Conservation (phyloP, 192 early-diverging fungal species). For the Coemansia sp. region DNA sequence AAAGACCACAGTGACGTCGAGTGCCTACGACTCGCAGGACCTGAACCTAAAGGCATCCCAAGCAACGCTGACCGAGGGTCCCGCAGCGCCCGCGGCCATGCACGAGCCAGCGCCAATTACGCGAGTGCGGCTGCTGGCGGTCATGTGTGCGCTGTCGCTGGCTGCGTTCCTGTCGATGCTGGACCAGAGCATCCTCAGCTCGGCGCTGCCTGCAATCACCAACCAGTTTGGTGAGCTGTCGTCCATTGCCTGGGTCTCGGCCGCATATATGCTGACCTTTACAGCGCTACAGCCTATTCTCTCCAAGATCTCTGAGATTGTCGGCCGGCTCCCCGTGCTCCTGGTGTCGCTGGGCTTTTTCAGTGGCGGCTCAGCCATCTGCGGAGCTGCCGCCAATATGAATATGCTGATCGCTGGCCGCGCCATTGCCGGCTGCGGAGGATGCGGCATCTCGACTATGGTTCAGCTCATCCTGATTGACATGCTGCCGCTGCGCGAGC, state of each 20-base stretch:
- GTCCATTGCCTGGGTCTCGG: slow-evolving; percentile 72
- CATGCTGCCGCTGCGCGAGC: slow-evolving; percentile 55
- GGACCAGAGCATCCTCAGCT: slow-evolving; percentile 68
- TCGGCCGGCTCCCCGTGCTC: slow-evolving; percentile 62
- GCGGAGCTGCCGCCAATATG: slow-evolving; percentile 57
- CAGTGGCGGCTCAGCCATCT: slow-evolving; percentile 51
- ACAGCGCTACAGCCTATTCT: slow-evolving; percentile 74
- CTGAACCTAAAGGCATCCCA: slow-evolving; percentile 15
- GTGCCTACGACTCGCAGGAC: neutral
- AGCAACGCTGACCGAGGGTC: slow-evolving; percentile 22
- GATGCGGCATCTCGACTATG: slow-evolving; percentile 61
- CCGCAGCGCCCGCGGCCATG: neutral
- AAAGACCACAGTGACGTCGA: neutral
- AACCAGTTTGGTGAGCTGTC: slow-evolving; percentile 55
- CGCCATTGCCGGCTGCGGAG: slow-evolving; percentile 62
- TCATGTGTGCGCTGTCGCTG: slow-evolving; percentile 26
- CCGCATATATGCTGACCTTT: slow-evolving; percentile 61
- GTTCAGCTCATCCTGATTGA: slow-evolving; percentile 66
- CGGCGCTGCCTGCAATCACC: slow-evolving; percentile 61
- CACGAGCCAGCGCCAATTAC: slow-evolving; percentile 8
- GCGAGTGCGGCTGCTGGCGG: slow-evolving; percentile 21
- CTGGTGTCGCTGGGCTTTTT: slow-evolving; percentile 55
- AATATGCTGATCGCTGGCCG: slow-evolving; percentile 63
- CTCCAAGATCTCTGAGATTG: slow-evolving; percentile 74
- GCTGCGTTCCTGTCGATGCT: slow-evolving; percentile 59